Percentiles rank a stretch among this genome's conserved stretches.
These are phyloP conservation scores for Niebla homalea DNA, from an alignment of 495 filamentous ascomycete species.

Conservation along the genomic window DNA sequence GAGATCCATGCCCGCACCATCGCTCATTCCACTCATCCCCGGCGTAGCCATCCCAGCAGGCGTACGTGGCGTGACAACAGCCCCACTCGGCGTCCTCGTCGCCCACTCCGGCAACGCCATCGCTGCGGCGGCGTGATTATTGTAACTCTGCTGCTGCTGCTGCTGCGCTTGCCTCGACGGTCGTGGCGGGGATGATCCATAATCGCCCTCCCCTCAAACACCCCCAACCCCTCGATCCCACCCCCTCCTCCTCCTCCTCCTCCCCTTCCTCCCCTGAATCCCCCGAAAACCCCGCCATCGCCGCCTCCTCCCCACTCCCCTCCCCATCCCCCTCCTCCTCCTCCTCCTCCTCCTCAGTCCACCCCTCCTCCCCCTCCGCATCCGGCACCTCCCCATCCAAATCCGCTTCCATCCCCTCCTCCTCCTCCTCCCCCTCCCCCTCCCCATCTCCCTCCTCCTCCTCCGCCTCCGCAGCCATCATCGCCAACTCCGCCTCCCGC, in stretches of 20 bases:
- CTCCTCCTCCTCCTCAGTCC: constrained; percentile 5
- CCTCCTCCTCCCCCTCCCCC: constrained; percentile 17
- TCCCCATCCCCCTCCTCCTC: neutral
- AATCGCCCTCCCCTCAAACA: constrained; percentile 10
- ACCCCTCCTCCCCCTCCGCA: constrained; percentile 15
- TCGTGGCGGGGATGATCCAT: neutral
- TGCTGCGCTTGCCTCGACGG: neutral
- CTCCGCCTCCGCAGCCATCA: constrained; percentile 41
- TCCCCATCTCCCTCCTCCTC: constrained; percentile 21
- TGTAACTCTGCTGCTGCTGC: neutral
- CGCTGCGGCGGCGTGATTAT: neutral
- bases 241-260: neutral
- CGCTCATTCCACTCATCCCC: neutral
- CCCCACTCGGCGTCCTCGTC: neutral
- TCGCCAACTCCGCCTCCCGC: constrained; percentile 53
- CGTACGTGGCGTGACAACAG: constrained; percentile 1
- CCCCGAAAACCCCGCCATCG: no score
- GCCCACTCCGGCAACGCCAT: neutral
- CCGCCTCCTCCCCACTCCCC: neutral
- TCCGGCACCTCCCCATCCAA: constrained; percentile 37
- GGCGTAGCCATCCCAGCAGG: neutral
- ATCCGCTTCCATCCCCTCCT: constrained; percentile 32
- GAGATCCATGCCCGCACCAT: constrained; percentile 21
- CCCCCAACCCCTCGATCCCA: neutral
- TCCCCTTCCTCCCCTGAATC: constrained; percentile 1